Conservation (phyloP, 352 stramenopile species). For the Peronospora destructor region DNA sequence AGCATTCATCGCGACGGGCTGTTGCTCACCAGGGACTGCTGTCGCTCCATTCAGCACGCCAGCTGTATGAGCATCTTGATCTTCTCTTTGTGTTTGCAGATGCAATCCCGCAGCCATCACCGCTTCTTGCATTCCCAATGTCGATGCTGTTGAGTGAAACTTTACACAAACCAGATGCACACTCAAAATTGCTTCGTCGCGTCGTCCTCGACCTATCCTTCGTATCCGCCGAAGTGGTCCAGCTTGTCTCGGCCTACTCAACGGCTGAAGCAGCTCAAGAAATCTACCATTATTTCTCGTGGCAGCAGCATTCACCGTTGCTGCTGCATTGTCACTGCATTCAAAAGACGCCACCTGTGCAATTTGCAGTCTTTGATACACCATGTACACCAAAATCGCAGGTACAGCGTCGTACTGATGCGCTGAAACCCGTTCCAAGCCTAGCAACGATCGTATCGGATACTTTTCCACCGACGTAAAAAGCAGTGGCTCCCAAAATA, state of each 20-base stretch:
- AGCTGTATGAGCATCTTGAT: slow-evolving; percentile 3
- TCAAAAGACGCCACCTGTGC: slow-evolving; percentile 18
- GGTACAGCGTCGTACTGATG: slow-evolving; percentile 26
- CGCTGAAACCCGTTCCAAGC: slow-evolving; percentile 25
- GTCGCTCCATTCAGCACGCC: slow-evolving; percentile 3
- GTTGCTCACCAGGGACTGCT: slow-evolving; percentile 1
- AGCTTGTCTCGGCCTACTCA: slow-evolving; percentile 11
- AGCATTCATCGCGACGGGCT: slow-evolving; percentile 4
- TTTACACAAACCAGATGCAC: slow-evolving; percentile 27
- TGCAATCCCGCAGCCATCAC: slow-evolving; percentile 16
- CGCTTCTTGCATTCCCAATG: slow-evolving; percentile 2
- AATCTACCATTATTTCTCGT: slow-evolving; percentile 18
- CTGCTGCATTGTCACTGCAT: neutral
- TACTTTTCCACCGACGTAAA: slow-evolving; percentile 54
- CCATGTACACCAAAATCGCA: slow-evolving; percentile 69
- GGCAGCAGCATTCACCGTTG: neutral
- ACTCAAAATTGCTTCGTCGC: slow-evolving; percentile 11
- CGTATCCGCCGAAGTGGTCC: slow-evolving; percentile 4
- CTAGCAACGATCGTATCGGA: slow-evolving; percentile 50
- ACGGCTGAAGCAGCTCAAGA: slow-evolving; percentile 14
- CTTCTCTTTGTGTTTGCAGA: slow-evolving; percentile 1
- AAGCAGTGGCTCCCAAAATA: slow-evolving; percentile 64
- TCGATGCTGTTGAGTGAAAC: neutral
- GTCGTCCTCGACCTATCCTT: neutral
- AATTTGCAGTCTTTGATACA: slow-evolving; percentile 49